phyloP scores from a whole-genome alignment of 1,139 yeast species.

The Ogataea hybrid region DNA sequence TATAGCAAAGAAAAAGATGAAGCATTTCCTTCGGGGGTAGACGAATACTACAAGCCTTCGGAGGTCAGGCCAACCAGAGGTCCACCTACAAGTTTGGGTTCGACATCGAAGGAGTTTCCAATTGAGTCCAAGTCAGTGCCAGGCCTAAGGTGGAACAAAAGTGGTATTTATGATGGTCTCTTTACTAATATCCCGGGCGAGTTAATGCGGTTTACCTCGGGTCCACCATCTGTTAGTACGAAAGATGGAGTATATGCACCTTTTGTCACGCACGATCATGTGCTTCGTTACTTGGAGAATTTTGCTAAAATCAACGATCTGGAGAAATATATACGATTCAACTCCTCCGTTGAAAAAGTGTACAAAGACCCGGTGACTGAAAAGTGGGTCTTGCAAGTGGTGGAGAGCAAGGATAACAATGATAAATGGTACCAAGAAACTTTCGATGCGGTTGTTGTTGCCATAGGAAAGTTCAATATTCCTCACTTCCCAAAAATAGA shows the following conservation, averaged over 20 bases:
- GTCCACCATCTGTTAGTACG: neutral
- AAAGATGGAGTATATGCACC: neutral
- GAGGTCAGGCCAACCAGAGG: neutral
- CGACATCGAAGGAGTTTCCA: neutral
- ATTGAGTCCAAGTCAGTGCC: neutral
- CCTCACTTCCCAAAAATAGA: conserved; percentile 53
- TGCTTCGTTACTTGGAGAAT: conserved; percentile 43
- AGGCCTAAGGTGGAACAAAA: neutral
- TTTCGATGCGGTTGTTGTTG: conserved; percentile 55
- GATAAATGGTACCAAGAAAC: conserved; percentile 27
- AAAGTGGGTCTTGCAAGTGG: conserved; percentile 44
- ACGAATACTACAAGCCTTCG: neutral
- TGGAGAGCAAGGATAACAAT: conserved; percentile 25
- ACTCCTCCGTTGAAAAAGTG: conserved; percentile 38
- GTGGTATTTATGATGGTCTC: neutral
- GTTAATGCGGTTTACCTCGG: neutral
- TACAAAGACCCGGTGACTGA: conserved; percentile 11
- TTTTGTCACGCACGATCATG: conserved; percentile 50
- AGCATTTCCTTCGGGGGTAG: neutral
- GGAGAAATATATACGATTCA: conserved; percentile 37
- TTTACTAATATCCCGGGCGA: neutral
- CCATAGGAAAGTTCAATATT: conserved; percentile 54
- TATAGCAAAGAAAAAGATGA: conserved; percentile 16
- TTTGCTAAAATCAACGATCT: conserved; percentile 42
- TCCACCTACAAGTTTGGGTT: neutral